Percentiles rank a stretch among this genome's conserved stretches.
phyloP scores from a whole-genome alignment of 495 filamentous ascomycete species.

The Talaromyces liani region DNA sequence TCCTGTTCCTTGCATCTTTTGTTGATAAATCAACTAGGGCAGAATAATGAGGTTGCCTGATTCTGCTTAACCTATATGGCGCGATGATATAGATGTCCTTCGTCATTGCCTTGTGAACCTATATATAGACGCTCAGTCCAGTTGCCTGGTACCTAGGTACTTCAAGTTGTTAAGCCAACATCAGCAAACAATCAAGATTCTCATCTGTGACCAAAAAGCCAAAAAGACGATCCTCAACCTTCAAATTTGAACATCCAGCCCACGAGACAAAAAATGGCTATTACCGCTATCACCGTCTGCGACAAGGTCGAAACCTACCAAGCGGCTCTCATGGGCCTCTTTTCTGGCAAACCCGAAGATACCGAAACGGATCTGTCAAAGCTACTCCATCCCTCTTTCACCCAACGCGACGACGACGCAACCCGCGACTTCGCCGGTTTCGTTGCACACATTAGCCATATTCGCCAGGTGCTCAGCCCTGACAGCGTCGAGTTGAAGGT shows the following conservation, averaged over 20 bases:
- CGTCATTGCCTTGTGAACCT: not conserved
- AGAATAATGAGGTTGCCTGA: not conserved
- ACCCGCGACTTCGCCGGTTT: constrained; percentile 4
- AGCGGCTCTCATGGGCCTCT: not conserved
- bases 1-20: not conserved
- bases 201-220: too few relatives aligned
- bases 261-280: not conserved
- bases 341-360: constrained; percentile 2
- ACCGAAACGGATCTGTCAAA: not conserved
- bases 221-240: not conserved
- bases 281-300: not conserved
- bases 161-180: not conserved
- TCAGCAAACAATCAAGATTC: not conserved
- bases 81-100: not conserved
- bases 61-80: not conserved
- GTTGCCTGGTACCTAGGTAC: too few relatives aligned
- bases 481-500: not conserved
- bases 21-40: not conserved
- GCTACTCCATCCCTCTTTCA: not conserved
- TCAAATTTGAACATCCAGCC: not conserved
- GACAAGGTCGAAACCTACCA: constrained; percentile 5
- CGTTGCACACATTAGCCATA: not conserved
- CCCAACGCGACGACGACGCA: not conserved
- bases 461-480: not conserved
- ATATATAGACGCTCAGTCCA: not conserved